phyloP scores from a whole-genome alignment of 2,329 filamentous ascomycete genomes.

The Sarocladium strictum region DNA sequence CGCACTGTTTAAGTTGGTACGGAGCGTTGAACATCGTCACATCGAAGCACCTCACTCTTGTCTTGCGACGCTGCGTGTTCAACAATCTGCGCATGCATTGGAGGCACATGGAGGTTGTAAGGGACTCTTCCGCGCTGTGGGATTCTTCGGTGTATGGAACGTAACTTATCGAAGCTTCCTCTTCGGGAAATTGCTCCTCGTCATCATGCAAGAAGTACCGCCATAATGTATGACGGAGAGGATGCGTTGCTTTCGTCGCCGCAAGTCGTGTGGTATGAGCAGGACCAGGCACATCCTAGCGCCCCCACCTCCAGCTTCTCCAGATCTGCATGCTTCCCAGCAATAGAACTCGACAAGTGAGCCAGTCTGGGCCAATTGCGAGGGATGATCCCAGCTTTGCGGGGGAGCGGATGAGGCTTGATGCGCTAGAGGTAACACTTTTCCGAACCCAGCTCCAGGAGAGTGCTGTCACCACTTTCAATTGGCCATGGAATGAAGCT shows the following conservation, averaged over 20 bases:
- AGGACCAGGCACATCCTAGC: no score
- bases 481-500: no score
- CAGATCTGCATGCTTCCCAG: no score
- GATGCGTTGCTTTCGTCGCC: no score
- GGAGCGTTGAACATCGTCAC: neutral
- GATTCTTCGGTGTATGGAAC: slow-evolving; percentile 4
- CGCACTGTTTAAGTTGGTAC: no score
- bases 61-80: neutral
- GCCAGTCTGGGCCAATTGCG: neutral
- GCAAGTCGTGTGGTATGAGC: no score
- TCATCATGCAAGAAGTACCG: no score
- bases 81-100: neutral
- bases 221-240: neutral
- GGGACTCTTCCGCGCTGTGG: neutral
- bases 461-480: no score
- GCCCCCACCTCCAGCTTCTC: neutral
- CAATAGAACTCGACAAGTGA: no score
- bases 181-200: no score
- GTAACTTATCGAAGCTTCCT: neutral
- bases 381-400: neutral
- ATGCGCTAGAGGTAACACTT: neutral
- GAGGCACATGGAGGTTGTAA: neutral
- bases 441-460: neutral
- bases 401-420: neutral
- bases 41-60: neutral